Base-by-base conservation (phyloP, 441 rosid genomes). In the Adansonia grandidieri region DNA sequence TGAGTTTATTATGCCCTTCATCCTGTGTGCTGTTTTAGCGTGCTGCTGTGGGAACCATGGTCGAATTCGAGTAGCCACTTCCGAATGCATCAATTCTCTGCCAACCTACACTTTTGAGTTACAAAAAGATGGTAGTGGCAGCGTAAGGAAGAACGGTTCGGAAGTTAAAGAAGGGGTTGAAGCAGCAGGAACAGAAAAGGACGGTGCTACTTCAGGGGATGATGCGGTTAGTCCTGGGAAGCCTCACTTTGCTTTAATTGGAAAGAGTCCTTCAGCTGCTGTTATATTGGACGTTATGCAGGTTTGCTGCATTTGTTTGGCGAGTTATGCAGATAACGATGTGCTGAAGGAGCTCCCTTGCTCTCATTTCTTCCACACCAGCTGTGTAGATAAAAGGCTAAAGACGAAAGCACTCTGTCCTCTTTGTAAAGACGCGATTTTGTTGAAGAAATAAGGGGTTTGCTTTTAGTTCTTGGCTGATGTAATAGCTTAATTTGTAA, bases 221-320 rank as follows among this genome's bases (percentile, higher is more conserved):
- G 76, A 73, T 73, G 76, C 66, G 11, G 76, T 73, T 57, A 73
- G 66, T 73, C 42, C 17, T 40, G 17, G 32, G 15, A 1, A 37
- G 4, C 42, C 42, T 37, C 42, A 37, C 13, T 47, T 44, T 45
- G 28, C 8, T 67, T 44, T 67, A 20, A 6, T 20, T 0, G 53
- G 44, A 15, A 66, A 44, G 28, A 4, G 5, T 71, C 47, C 9
- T 1, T 72, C 63, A 32, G 63, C 75, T 54, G 40, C 3, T 11
- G 15, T 56, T 42, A 42, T 19, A 40, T 57, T 57, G 13, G 11
- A 40, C 53, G 4, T 42, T 73, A 19, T 73, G 40, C 76, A 73
- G 76, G 54, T 57, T 42, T 73, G 76, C 47, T 73, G 76, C 40
- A 73, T 73, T 73, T 73, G 76, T 57, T 73, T 73, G 53, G 47